These are phyloP conservation scores for Eucalyptus sideroxylon DNA, from an alignment of 345 rosid genomes.

Conservation along the genomic window DNA sequence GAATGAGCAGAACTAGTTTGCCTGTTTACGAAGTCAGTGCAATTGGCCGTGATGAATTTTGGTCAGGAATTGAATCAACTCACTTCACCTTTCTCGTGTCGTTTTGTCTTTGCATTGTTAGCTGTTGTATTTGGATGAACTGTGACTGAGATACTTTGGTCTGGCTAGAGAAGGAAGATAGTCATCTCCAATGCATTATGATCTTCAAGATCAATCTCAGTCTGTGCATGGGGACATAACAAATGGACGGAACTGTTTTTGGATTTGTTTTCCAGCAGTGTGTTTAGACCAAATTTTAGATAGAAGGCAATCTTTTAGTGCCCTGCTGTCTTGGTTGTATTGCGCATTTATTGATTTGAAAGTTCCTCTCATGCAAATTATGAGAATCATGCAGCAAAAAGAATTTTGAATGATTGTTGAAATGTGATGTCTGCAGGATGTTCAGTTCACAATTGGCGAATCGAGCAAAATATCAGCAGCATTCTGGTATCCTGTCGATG, in stretches of 20 bases:
- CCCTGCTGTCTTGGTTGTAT: neutral
- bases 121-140: neutral
- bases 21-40: neutral
- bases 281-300: neutral
- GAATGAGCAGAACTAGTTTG: neutral
- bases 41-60: neutral
- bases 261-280: neutral
- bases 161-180: neutral
- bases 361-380: neutral
- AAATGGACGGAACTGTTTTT: neutral
- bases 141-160: neutral
- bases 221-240: neutral
- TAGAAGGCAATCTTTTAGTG: neutral
- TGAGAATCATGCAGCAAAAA: neutral
- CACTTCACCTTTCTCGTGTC: neutral
- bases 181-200: neutral
- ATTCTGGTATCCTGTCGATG: constrained; percentile 87
- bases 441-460: constrained; percentile 67
- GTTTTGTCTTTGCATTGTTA: neutral
- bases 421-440: constrained; percentile 43
- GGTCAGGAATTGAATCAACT: neutral
- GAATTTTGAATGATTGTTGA: neutral
- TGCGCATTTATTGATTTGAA: neutral
- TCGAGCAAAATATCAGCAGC: constrained; percentile 72
- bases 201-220: neutral